A percentile compares a stretch with the other conserved stretches of the same genome.
Conservation (phyloP, 352 stramenopile species). For the Globisporangium sylvaticum region DNA sequence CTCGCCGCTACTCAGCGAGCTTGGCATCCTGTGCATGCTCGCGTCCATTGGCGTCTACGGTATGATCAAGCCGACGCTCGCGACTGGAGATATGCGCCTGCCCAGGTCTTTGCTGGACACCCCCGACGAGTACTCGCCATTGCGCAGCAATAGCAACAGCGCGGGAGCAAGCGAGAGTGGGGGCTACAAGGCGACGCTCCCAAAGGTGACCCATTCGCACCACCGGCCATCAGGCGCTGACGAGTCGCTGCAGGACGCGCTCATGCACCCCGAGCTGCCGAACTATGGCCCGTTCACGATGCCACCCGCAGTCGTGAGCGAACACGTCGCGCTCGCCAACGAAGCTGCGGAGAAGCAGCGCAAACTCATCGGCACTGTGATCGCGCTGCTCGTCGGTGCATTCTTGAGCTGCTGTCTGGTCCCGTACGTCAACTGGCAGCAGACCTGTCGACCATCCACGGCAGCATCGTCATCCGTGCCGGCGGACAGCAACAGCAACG, state of each 20-base stretch:
- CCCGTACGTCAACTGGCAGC: constrained; percentile 77
- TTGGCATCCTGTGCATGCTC: constrained; percentile 80
- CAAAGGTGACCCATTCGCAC: constrained; percentile 13
- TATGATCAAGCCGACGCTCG: constrained; percentile 68
- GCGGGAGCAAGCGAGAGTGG: neutral
- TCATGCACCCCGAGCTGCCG: constrained; percentile 70
- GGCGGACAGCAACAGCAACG: neutral
- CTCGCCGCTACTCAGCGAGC: constrained; percentile 43
- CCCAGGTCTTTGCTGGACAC: neutral
- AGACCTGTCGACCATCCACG: constrained; percentile 38
- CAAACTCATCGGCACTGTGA: constrained; percentile 52
- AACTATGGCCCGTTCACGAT: constrained; percentile 85
- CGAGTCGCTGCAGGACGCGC: constrained; percentile 47
- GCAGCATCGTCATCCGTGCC: constrained; percentile 3
- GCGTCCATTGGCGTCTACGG: constrained; percentile 76
- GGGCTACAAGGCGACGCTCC: constrained; percentile 5
- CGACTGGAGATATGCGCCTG: neutral
- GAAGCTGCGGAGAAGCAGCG: constrained; percentile 45
- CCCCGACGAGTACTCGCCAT: constrained; percentile 29
- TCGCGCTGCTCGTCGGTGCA: constrained; percentile 62
- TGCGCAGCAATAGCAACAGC: constrained; percentile 23
- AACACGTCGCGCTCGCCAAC: constrained; percentile 55
- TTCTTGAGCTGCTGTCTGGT: constrained; percentile 77
- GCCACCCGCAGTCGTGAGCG: constrained; percentile 42
- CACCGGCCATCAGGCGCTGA: constrained; percentile 12